Evolutionary conservation across 495 filamentous ascomycete genomes (phyloP), one percentile per base, ranked within the genome.

Genomic region (Penicillium herquei): DNA sequence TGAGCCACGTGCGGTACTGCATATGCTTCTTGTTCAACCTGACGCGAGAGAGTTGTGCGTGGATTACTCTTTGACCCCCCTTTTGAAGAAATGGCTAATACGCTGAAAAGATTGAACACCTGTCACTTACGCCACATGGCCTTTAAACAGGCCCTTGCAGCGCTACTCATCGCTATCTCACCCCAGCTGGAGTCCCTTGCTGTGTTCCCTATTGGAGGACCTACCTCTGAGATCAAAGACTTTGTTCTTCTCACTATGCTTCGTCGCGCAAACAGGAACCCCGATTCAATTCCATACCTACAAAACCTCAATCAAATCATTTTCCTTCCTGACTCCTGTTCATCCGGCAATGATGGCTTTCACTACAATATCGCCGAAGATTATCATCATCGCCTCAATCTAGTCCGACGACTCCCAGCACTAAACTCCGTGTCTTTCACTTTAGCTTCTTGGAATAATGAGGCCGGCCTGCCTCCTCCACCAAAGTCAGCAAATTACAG

Each of bases 401-500:
- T 52, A 13, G 49, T 42, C 0, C 49, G 49, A 18, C 39, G 40
- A 42, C 18, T 52, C 3, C 49, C 39, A 32, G 49, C 49, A 9
- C 17, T 52, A 16, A 40, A 42, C 13, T 52, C 49, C 10, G 49
- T 52, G n/a, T 26, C 37, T 17, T 52, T 52, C 49, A 42, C 6
- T n/a, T 17, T 52, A 32, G 18, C 21, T 31, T n/a, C 37, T 12
- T 52, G 37, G 49, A 32, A 32, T 8, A 52, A 52, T 33, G 26
- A 52, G 3, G 49, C 49, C 7, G 49, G 49, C 26, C 6, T 42
- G 9, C 49, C 49, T 12, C 49, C 26, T 42, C 49, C 49, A 4
- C 49, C 49, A 11, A 39, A 31, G 9, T 52, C 17, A 7, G 49
- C 49, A 39, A 52, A 52, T 17, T 52, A 52, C 37, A 52, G 49